A percentile compares a stretch with the other conserved stretches of the same genome.
These are phyloP conservation scores for Nicotiana knightiana DNA, from an alignment of 257 asterid genomes.

Conservation along the genomic window DNA sequence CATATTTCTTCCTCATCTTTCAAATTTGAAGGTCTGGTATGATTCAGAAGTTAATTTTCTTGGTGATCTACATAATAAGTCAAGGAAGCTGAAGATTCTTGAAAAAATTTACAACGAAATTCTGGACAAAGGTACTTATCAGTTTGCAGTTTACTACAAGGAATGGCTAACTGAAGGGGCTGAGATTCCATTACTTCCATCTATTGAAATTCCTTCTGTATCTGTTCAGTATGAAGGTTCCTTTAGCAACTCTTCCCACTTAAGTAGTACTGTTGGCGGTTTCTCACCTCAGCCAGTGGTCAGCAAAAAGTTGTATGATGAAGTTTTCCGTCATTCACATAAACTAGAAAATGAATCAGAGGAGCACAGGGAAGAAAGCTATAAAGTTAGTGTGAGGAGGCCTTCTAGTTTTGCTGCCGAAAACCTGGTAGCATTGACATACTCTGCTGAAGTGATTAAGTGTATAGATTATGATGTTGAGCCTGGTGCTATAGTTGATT, in stretches of 20 bases:
- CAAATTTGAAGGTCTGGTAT: constrained; percentile 57
- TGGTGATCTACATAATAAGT: constrained; percentile 23
- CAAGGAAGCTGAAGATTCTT: constrained; percentile 34
- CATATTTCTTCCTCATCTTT: constrained; percentile 52
- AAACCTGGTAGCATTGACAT: constrained; percentile 36
- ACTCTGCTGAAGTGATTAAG: constrained; percentile 27
- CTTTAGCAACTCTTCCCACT: constrained; percentile 19
- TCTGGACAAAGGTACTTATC: constrained; percentile 57
- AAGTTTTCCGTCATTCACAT: constrained; percentile 42
- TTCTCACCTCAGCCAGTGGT: constrained; percentile 49
- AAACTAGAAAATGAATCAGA: constrained; percentile 26
- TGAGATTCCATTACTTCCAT: constrained; percentile 52
- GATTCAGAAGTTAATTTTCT: constrained; percentile 32
- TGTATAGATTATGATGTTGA: constrained; percentile 19
- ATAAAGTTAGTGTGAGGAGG: constrained; percentile 34
- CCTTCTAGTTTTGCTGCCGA: constrained; percentile 37
- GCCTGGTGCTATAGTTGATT: constrained; percentile 21
- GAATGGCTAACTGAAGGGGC: constrained; percentile 68
- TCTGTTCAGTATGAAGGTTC: constrained; percentile 28
- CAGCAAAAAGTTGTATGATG: constrained; percentile 56
- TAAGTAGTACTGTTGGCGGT: constrained; percentile 38
- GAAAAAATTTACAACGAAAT: constrained; percentile 42
- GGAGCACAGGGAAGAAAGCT: constrained; percentile 33
- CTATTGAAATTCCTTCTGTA: constrained; percentile 40
- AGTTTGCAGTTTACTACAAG: constrained; percentile 62